Evolutionary conservation across 148 eudicot genomes (phyloP), one percentile per base, ranked within the genome.

Genomic region (Amaranthus cruentus): DNA sequence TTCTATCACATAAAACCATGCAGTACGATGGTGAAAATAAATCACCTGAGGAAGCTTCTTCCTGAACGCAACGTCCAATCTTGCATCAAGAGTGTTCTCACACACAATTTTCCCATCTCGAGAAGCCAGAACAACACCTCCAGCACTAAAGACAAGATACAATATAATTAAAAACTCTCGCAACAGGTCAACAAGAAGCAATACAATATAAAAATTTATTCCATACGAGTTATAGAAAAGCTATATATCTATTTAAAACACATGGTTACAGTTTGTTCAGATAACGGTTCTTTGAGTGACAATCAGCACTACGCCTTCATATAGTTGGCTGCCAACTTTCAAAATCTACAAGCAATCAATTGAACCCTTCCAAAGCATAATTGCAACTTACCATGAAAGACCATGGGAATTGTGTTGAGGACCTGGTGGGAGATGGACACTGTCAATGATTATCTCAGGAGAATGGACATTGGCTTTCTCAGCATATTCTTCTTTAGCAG

Each of bases 51-150:
- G 98, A 82, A 95, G 91, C 70, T 91, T 95, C 75, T 87, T 86
- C 75, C 91, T 88, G 89, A 87, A 95, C 64, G 85, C 90, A 73
- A 95, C 98, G 60, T 95, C 97, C 88, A 95, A 75, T 73, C 98
- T 91, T 63, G 96, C 97, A 80, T 95, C 98, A 75, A 95, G 89
- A 75, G 91, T 87, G 87, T 95, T 91, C 81, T 95, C 98, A 54
- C 74, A 88, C 75, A 91, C 98, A 74, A 95, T 95, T 81, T 91
- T 95, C 53, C 98, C 98, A 86, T 95, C 98, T 76, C 93, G 86
- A 75, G 98, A 95, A 78, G 97, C 98, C 93, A 91, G 54, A 38
- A 91, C 97, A 42, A 95, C 93, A 62, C 98, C 98, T 75, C 98
- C 97, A 79, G 97, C 74, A 78, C 98, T 95, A 77, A 47, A 84